Base-by-base conservation (phyloP, 2,329 filamentous ascomycete species). In the Trichoderma hamatum region DNA sequence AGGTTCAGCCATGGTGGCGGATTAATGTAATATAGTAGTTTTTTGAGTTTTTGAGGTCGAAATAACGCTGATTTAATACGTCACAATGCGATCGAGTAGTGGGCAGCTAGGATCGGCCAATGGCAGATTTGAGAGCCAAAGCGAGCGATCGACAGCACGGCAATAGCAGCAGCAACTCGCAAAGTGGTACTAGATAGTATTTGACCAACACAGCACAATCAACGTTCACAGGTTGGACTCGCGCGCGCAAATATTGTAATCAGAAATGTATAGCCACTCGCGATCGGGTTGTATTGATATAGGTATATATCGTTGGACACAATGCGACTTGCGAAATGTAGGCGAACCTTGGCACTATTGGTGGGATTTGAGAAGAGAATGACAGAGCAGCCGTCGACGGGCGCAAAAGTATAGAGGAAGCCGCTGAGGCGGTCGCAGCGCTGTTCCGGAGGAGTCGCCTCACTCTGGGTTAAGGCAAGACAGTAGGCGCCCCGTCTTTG, bases 1-100 rank as follows among this genome's bases (percentile, higher is more conserved):
- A 61, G 65, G 34, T 58, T 82, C 79, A 51, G 80, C 78, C 80
- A 82, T 82, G 54, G 64, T 30, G 54, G 43, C 21, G 54, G 58
- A 61, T 68, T 60, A 71, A 70, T 59, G 26, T 36, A 56, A 58
- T 19, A 19, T 28, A 36, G 14, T n/a, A 26, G 32, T 19, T 16
- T n/a, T 28, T 51, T 19, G 46, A 9, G 24, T 5, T 58, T n/a
- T 65, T 39, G 49, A 62, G 64, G 30, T 14, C 34, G 62, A 43
- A n/a, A 43, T 13, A 55, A 32, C 26, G 55, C 26, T 51, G 36
- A 5, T 51, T 26, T n/a, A 28, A 51, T 36, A 67, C 36, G 64
- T 39, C 30, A 67, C 52, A 59, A 54, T 39, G 64, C 64, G 54
- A 67, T 59, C 28, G 64, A 59, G 21, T 51, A 55, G 14, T 49